Evolutionary conservation across 2,329 filamentous ascomycete species (phyloP), one percentile per base, ranked within the genome.

Genomic region (Alternaria sp.): DNA sequence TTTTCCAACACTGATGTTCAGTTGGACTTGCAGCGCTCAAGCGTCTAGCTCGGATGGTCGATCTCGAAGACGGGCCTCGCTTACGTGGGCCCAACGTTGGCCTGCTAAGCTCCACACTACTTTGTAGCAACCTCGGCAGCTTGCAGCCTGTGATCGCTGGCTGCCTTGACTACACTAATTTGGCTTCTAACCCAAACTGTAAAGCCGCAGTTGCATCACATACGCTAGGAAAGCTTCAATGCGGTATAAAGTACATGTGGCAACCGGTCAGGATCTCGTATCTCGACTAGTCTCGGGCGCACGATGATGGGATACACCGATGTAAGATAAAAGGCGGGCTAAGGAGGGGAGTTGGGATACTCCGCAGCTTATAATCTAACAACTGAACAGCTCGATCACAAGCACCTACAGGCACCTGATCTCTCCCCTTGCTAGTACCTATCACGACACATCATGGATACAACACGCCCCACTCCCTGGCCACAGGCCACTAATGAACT

Each of bases 401-500:
- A 33, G 1, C 12, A 15, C 5, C 28, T 37, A 37, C 7, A 49
- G 18, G 6, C 9, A 11, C 6, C 23, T 28, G 4, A n/a, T 14
- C 26, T 51, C 8, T 10, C 26, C 4, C 20, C 28, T 51, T 7
- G 15, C 11, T 10, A 5, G 8, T 6, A 28, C 11, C 14, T 15
- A 25, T 6, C 44, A 7, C 33, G 25, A 55, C 21, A 23, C 33
- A 20, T 25, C 6, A 47, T 26, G 49, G 21, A 50, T 18, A 41
- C 55, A 63, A 10, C 43, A 63, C 60, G 56, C 18, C 47, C 56
- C 8, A 8, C 43, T 15, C 37, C 26, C 12, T 66, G 61, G 64
- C 61, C 61, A 12, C 26, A 44, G 12, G 25, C n/a, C 44, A 59
- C 15, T 12, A 45, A 61, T 0, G 49, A 66, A 56, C 61, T 66